Percentiles rank a stretch among this genome's conserved stretches.
Conservation (phyloP, 257 asterid species). For the Ilex asprella region DNA sequence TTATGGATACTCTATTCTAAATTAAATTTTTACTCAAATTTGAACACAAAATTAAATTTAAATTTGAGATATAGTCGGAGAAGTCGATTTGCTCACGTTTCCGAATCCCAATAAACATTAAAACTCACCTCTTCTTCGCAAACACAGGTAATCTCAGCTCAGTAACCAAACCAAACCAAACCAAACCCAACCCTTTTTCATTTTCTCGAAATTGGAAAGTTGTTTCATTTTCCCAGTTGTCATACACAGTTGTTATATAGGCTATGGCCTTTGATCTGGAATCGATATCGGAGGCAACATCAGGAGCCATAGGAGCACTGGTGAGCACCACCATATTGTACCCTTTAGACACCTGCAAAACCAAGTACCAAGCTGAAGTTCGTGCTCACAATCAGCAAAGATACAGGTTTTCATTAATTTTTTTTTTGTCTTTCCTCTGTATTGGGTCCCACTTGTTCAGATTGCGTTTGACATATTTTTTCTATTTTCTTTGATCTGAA, state of each 20-base stretch:
- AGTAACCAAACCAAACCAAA: not conserved
- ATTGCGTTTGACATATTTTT: not conserved
- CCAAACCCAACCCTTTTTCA: not conserved
- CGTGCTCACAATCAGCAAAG: slow-evolving; percentile 56
- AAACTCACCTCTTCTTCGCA: not conserved
- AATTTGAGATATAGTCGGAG: not conserved
- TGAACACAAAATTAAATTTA: not conserved
- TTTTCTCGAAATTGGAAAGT: not conserved
- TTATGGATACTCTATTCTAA: not conserved
- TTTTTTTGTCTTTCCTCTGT: not conserved
- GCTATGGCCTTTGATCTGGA: slow-evolving; percentile 44
- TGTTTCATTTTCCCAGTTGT: too few species aligned
- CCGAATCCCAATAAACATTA: slow-evolving; percentile 15
- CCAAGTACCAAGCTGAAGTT: slow-evolving; percentile 92
- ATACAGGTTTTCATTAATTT: slow-evolving; percentile 46
- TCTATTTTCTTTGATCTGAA: not conserved
- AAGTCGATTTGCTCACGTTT: not conserved
- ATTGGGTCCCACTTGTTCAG: not conserved
- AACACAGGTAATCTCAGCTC: not conserved
- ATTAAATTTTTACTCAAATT: not conserved
- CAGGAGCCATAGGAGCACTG: slow-evolving; percentile 90
- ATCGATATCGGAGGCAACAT: slow-evolving; percentile 74
- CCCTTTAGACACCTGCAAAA: slow-evolving; percentile 91
- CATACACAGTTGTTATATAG: not conserved
- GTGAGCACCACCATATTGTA: slow-evolving; percentile 82